These are phyloP conservation scores for Pseudocercospora cruenta DNA, from an alignment of 2,329 filamentous ascomycete species.

Conservation along the genomic window DNA sequence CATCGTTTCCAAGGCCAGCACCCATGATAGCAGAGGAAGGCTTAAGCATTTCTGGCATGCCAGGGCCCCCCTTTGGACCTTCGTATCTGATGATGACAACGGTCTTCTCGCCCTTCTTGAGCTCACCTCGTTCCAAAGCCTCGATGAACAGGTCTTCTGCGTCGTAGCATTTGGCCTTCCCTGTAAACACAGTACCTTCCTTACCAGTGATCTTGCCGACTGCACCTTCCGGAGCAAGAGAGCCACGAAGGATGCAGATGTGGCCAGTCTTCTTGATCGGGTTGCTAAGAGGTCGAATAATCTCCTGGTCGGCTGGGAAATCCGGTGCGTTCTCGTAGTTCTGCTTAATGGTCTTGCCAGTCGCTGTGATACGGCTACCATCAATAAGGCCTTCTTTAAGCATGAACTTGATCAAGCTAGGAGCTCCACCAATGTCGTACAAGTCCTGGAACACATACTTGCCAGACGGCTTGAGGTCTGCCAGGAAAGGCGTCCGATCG, in stretches of 20 bases:
- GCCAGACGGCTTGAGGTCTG: constrained; percentile 56
- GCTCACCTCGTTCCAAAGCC: constrained; percentile 67
- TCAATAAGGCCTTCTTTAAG: constrained; percentile 54
- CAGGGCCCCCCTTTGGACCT: constrained; percentile 72
- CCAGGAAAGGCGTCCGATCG: constrained; percentile 55
- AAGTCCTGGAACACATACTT: constrained; percentile 65
- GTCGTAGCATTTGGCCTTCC: constrained; percentile 72
- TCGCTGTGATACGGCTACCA: constrained; percentile 54
- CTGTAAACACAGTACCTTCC: constrained; percentile 69
- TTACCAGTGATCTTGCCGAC: constrained; percentile 80
- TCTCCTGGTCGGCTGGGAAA: constrained; percentile 70
- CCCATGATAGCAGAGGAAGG: constrained; percentile 75
- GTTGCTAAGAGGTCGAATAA: constrained; percentile 69
- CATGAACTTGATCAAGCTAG: constrained; percentile 54
- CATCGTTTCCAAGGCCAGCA: constrained; percentile 71
- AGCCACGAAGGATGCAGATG: constrained; percentile 72
- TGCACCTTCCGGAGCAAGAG: constrained; percentile 68
- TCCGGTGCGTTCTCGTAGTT: constrained; percentile 60
- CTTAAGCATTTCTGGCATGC: constrained; percentile 78
- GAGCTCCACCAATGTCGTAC: constrained; percentile 55
- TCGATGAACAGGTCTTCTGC: constrained; percentile 70
- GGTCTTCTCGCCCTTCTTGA: constrained; percentile 76
- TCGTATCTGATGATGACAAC: constrained; percentile 77
- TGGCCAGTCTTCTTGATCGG: constrained; percentile 74
- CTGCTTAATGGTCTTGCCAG: constrained; percentile 54